Conservation (phyloP, 345 rosid species). For the Salix purpurea region DNA sequence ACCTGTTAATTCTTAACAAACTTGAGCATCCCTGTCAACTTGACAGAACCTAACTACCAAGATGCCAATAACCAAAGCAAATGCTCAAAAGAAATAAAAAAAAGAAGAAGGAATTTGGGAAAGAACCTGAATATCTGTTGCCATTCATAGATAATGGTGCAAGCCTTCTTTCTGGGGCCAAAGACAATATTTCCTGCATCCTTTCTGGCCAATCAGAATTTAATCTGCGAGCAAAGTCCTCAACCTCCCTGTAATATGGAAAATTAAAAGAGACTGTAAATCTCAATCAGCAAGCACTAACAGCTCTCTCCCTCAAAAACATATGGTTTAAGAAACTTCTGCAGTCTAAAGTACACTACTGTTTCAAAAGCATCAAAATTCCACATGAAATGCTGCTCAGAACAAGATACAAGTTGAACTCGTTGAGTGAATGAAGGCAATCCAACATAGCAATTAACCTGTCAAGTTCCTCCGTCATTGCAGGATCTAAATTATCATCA, state of each 20-base stretch:
- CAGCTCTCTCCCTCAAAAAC: not conserved
- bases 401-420: not conserved
- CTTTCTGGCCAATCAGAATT: slow-evolving; percentile 81
- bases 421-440: not conserved
- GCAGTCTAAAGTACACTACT: not conserved
- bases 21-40: no score
- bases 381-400: not conserved
- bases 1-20: no score
- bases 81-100: no score
- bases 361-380: slow-evolving; percentile 1
- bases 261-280: not conserved
- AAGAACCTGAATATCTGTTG: slow-evolving; percentile 34
- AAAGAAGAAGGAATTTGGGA: no score
- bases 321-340: not conserved
- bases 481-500: slow-evolving; percentile 88
- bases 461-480: slow-evolving; percentile 71
- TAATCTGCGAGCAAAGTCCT: slow-evolving; percentile 83
- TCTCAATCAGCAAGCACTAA: not conserved
- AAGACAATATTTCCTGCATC: slow-evolving; percentile 56
- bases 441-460: slow-evolving; percentile 37
- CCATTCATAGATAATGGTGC: slow-evolving; percentile 48
- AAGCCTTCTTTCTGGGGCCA: slow-evolving; percentile 52
- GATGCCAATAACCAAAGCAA: no score
- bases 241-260: slow-evolving; percentile 61
- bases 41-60: no score